Percentiles rank a stretch among this genome's conserved stretches.
Conservation (phyloP, 768 basidiomycete species). For the Rhodosporidiobolus odoratus region DNA sequence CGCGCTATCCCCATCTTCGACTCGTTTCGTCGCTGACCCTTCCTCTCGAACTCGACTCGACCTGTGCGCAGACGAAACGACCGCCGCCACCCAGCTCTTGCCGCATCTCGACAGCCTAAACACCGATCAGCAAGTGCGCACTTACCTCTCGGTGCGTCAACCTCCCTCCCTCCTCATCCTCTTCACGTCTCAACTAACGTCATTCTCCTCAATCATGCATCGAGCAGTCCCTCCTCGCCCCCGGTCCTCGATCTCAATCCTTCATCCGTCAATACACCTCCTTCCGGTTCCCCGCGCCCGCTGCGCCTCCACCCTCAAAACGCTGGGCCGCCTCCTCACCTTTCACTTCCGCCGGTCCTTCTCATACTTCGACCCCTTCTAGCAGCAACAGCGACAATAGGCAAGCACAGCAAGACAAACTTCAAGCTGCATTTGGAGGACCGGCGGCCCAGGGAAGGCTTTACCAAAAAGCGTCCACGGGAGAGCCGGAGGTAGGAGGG, state of each 20-base stretch:
- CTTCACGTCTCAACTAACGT: neutral
- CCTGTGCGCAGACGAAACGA: slow-evolving; percentile 2
- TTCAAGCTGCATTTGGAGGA: too few relatives aligned
- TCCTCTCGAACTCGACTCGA: neutral
- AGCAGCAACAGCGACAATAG: too few relatives aligned
- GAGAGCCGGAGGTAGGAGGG: neutral
- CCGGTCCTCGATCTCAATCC: neutral
- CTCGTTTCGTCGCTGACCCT: neutral
- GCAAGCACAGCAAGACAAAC: neutral
- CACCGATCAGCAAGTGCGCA: neutral
- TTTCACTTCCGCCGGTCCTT: neutral
- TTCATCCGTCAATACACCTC: slow-evolving; percentile 9
- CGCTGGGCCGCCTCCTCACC: slow-evolving; percentile 7
- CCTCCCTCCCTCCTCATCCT: neutral
- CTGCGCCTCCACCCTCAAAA: neutral
- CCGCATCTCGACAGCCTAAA: slow-evolving; percentile 13
- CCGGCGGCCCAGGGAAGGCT: too few relatives aligned
- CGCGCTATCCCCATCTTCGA: neutral
- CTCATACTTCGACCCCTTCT: neutral
- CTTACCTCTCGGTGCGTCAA: slow-evolving; percentile 20
- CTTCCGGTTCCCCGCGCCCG: slow-evolving; percentile 2
- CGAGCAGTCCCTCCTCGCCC: slow-evolving; percentile 14
- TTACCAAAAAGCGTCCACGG: neutral
- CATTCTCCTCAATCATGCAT: neutral
- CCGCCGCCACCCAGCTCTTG: slow-evolving; percentile 8